Base-by-base conservation (phyloP, 2,329 filamentous ascomycete genomes). In the Ilyonectria sp. region DNA sequence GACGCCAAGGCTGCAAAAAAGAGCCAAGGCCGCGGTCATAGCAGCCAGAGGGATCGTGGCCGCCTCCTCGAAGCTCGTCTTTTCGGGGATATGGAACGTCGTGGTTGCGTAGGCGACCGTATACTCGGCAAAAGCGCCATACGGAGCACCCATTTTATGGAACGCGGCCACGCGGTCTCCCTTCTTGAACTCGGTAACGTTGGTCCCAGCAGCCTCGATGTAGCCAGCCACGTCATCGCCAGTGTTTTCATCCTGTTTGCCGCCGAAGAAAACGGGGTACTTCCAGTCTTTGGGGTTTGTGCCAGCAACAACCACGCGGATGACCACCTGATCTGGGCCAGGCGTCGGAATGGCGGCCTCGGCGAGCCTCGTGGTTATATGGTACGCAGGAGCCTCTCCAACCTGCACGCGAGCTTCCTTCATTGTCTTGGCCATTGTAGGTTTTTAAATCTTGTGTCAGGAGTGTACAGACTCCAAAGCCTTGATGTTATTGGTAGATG, bases 261-360 rank as follows among this genome's bases (percentile, higher is more conserved):
- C 43, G 15, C 55, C 55, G 6, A 37, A 37, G 35, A 37, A 37
- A 15, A 37, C 35, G 10, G 35, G 35, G 5, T 37, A 37, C 5
- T 58, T 58, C 55, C 55, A 58, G 13, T 58, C 55, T 11, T 58
- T 58, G 13, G 55, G 55, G 23, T 58, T 58, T 7, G 43, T 46
- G 9, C 43, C 55, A 17, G 55, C 43, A 9, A 47, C 43, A n/a
- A 49, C 13, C 3, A 58, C 55, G 6, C 29, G 40, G 11, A 58
- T 58, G 6, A 58, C 21, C 3, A 58, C 55, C 31, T 58, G 10
- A 10, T 19, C 19, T 6, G 55, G 26, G 8, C 29, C 55, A 6
- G 55, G 55, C 6, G 31, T 35, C 31, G 50, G 35, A 15, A 37
- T 15, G 13, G 35, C 35, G 9, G 35, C 35, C 13, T 37, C 35